phyloP scores from a whole-genome alignment of 2,329 filamentous ascomycete species.

The Fusarium sp. region DNA sequence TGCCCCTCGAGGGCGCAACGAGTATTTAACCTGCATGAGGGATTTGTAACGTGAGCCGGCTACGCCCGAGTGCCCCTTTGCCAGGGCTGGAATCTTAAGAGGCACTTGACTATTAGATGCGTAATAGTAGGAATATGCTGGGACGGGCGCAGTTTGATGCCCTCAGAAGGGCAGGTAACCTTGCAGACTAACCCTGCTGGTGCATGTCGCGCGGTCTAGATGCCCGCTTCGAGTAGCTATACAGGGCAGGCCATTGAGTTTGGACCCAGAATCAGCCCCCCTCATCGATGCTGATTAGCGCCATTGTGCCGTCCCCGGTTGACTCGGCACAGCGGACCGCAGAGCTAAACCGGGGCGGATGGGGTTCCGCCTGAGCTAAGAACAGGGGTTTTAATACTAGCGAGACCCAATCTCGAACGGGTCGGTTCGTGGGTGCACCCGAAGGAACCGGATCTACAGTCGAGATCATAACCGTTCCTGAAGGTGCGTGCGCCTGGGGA shows the following conservation, averaged over 20 bases:
- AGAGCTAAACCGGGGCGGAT: neutral
- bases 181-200: neutral
- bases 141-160: too few species aligned
- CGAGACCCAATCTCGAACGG: neutral
- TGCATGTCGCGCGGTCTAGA: neutral
- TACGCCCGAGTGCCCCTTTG: too few species aligned
- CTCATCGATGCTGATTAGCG: too few species aligned
- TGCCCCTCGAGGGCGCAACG: constrained; percentile 6
- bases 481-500: neutral
- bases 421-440: neutral
- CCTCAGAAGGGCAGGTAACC: neutral
- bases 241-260: neutral
- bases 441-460: constrained; percentile 1
- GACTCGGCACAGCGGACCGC: neutral
- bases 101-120: too few species aligned
- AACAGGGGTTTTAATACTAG: neutral
- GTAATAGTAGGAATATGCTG: too few species aligned
- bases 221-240: neutral
- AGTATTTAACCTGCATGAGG: constrained; percentile 36
- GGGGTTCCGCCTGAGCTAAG: neutral
- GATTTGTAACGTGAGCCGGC: neutral
- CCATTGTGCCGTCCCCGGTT: neutral
- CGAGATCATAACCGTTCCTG: neutral
- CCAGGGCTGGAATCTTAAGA: too few species aligned
- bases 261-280: neutral